Evolutionary conservation across 2,329 filamentous ascomycete genomes (phyloP), one percentile per base, ranked within the genome.

Genomic region (Fusarium fracticaudum): DNA sequence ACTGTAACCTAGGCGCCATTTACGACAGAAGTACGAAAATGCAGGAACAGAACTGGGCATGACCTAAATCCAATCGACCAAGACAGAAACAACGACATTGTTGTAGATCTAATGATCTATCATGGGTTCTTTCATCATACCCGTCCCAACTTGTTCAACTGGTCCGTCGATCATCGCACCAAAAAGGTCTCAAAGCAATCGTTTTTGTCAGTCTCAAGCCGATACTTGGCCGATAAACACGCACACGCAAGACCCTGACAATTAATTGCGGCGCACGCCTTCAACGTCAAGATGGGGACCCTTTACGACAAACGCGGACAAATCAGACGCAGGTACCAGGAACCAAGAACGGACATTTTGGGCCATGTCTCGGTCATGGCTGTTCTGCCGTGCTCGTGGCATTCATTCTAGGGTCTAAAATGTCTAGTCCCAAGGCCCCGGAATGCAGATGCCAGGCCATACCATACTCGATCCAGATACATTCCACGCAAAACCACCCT

Each of bases 271-370:
- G 18, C 20, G 43, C 24, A 20, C 31, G 44, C 37, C 40, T 37
- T 57, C 57, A 68, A 68, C 68, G 51, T 68, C 51, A 71, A 54
- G 6, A 53, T 37, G 45, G 38, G 44, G 35, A 51, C 54, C 45
- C 41, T 50, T 53, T 11, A 55, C 22, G 29, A 45, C 29, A 45
- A 41, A 66, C 22, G n/a, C 38, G 47, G 44, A 43, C 68, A 67
- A 71, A 71, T 71, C 67, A 67, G 68, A 71, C n/a, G 67, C 68
- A 71, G 68, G 65, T 57, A 66, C 70, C 65, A 66, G 43, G 70
- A 73, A 72, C 48, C 48, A 69, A 58, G 60, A 61, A 40, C 60
- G 60, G 58, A 69, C 38, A 31, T 29, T 11, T 22, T 60, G 48
- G 50, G 24, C 50, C 59, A 60, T 61, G 50, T 45, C 26, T 64